These are phyloP conservation scores for Acanthamoeba rhysodes DNA, from an alignment of 208 protist genomes.

Conservation along the genomic window DNA sequence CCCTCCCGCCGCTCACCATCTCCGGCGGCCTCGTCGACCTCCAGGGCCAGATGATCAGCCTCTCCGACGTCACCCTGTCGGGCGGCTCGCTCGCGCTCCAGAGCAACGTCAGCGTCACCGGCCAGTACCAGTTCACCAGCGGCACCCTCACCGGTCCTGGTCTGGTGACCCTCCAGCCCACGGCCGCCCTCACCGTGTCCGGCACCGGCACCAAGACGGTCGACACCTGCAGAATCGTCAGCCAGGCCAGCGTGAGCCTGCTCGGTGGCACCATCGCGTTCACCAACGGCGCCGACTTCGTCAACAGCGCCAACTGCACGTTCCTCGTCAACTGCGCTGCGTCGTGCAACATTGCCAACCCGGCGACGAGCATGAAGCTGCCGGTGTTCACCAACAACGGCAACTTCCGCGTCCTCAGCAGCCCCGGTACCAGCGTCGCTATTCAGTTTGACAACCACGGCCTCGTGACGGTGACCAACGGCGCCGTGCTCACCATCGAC, in stretches of 20 bases:
- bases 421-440: conserved; percentile 24
- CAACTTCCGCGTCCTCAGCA: conserved; percentile 18
- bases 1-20: conserved; percentile 21
- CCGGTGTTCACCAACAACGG: conserved; percentile 58
- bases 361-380: conserved; percentile 16
- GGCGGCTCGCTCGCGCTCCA: conserved; percentile 12
- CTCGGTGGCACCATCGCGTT: background rate
- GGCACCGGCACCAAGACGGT: conserved; percentile 56
- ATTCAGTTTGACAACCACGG: conserved; percentile 69
- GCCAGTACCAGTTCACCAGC: background rate
- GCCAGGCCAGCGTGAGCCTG: background rate
- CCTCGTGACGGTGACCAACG: conserved; percentile 49
- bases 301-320: background rate
- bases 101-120: conserved; percentile 54
- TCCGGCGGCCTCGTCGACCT: conserved; percentile 13
- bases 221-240: background rate
- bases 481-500: background rate
- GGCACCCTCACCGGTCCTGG: conserved; percentile 34
- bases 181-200: background rate
- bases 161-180: background rate
- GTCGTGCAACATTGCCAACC: conserved; percentile 6
- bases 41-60: conserved; percentile 46
- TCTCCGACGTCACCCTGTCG: conserved; percentile 37
- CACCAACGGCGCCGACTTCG: conserved; percentile 54
- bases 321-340: conserved; percentile 42